Conservation (phyloP, 768 basidiomycete species). For the Leucogyrophana mollusca region DNA sequence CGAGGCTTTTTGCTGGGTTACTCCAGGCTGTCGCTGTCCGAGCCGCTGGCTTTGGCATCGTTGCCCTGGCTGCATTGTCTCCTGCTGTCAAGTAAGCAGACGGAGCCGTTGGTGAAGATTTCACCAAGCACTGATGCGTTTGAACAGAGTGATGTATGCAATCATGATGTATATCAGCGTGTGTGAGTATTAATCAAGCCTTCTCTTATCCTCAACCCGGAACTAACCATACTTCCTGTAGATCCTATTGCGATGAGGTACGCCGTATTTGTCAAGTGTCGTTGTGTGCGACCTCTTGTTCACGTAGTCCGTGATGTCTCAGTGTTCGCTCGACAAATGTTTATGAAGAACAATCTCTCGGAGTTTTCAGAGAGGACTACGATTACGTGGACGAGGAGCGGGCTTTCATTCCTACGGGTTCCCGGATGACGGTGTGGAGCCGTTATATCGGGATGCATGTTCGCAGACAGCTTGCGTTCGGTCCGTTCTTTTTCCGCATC, state of each 20-base stretch:
- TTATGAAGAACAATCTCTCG: slow-evolving; percentile 92
- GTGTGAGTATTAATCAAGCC: slow-evolving; percentile 46
- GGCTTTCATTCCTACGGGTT: slow-evolving; percentile 41
- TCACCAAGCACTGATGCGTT: not conserved
- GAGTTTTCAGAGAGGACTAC: slow-evolving; percentile 60
- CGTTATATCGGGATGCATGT: slow-evolving; percentile 80
- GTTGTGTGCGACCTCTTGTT: too few relatives aligned
- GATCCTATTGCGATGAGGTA: slow-evolving; percentile 84
- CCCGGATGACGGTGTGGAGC: slow-evolving; percentile 67
- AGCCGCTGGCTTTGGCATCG: slow-evolving; percentile 83
- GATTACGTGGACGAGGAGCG: slow-evolving; percentile 46
- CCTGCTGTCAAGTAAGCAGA: slow-evolving; percentile 81
- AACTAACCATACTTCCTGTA: slow-evolving; percentile 19
- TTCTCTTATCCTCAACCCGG: not conserved
- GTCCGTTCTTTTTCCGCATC: slow-evolving; percentile 38
- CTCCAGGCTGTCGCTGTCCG: slow-evolving; percentile 82
- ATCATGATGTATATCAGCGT: slow-evolving; percentile 94
- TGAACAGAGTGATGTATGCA: slow-evolving; percentile 72
- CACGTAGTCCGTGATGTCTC: not conserved
- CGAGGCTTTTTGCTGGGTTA: slow-evolving; percentile 70
- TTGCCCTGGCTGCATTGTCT: slow-evolving; percentile 69
- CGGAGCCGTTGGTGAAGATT: slow-evolving; percentile 1
- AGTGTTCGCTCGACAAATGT: slow-evolving; percentile 92
- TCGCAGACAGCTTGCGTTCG: slow-evolving; percentile 87
- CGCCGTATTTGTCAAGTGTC: too few relatives aligned